phyloP scores from a whole-genome alignment of 306 rosid genomes.

The Echinosophora koreensis region DNA sequence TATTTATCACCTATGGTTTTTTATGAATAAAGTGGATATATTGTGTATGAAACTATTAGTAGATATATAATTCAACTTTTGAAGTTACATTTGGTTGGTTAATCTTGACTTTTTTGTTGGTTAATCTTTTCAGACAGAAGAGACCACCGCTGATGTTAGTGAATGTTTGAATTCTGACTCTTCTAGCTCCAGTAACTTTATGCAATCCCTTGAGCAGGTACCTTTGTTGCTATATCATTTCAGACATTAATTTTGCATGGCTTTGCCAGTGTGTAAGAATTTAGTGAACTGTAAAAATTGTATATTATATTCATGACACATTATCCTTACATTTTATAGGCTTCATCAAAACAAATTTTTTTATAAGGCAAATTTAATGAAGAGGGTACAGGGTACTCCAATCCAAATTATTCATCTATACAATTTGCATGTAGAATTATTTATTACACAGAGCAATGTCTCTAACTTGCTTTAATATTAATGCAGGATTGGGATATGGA shows the following conservation, averaged over 20 bases:
- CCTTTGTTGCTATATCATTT: neutral
- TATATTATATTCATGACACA: too few species aligned
- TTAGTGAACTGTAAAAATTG: neutral
- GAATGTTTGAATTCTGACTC: neutral
- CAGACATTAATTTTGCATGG: neutral
- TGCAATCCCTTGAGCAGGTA: conserved; percentile 50
- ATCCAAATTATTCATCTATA: neutral
- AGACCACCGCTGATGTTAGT: neutral
- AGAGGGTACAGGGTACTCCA: too few species aligned
- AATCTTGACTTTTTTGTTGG: neutral
- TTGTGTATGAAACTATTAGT: too few species aligned
- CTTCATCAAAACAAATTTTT: neutral
- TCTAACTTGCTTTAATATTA: neutral
- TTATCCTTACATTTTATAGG: neutral
- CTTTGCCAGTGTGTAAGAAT: neutral
- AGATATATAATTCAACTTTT: too few species aligned
- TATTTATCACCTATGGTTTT: too few species aligned
- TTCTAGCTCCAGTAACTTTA: neutral
- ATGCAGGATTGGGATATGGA: conserved; percentile 52
- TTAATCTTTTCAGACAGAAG: neutral
- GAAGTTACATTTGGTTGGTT: neutral
- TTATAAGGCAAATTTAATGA: too few species aligned
- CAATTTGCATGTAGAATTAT: neutral
- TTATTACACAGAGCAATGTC: too few species aligned
- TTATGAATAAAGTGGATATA: too few species aligned